Percentiles rank a stretch among this genome's conserved stretches.
These are phyloP conservation scores for Ceratobasidium sp. DNA, from an alignment of 1,284 basidiomycete species.

Conservation along the genomic window DNA sequence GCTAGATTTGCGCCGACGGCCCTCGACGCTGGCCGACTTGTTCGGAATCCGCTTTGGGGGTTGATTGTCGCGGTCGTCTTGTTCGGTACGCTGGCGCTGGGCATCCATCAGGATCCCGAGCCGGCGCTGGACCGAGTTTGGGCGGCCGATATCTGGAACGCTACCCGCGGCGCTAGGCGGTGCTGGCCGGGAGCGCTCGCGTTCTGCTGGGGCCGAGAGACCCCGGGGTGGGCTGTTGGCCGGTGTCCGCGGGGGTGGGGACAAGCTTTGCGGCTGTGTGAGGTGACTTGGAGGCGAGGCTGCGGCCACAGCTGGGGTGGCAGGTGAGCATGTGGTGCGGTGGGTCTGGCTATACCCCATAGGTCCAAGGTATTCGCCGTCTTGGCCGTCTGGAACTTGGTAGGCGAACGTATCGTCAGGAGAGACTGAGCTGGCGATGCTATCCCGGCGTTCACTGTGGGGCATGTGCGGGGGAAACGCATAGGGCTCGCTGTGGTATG, in stretches of 20 bases:
- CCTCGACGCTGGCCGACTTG: neutral
- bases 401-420: neutral
- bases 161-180: neutral
- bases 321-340: neutral
- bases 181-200: neutral
- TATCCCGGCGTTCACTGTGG: neutral
- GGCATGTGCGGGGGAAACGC: neutral
- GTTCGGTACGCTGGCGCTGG: conserved; percentile 23
- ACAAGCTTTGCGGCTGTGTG: neutral
- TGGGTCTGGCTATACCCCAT: neutral
- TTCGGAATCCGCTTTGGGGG: neutral
- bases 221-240: neutral
- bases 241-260: conserved; percentile 6
- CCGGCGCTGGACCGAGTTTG: conserved; percentile 19
- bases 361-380: neutral
- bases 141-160: conserved; percentile 4
- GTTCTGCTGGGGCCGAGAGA: neutral
- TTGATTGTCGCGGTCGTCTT: neutral
- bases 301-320: neutral
- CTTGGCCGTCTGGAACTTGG: neutral
- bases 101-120: conserved; percentile 12
- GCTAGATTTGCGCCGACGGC: conserved; percentile 26
- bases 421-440: neutral
- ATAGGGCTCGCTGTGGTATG: neutral
- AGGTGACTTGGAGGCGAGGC: neutral